Percentiles rank a stretch among this genome's conserved stretches.
These are phyloP conservation scores for Nicotiana otophora DNA, from an alignment of 257 asterid genomes.

Conservation along the genomic window DNA sequence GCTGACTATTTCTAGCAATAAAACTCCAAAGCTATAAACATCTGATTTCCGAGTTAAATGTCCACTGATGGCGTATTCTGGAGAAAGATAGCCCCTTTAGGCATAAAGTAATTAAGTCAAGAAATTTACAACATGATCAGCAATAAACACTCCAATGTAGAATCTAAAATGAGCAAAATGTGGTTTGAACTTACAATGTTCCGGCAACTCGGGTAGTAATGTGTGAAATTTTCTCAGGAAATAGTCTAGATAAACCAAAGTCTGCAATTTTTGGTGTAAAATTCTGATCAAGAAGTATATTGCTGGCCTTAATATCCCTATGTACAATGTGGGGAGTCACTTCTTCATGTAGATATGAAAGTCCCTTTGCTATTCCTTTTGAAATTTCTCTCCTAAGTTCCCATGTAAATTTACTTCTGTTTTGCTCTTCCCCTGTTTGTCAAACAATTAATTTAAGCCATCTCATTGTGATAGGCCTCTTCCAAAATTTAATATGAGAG, in stretches of 20 bases:
- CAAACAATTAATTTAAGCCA: not conserved
- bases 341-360: slow-evolving; percentile 65
- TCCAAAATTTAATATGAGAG: not conserved
- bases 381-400: slow-evolving; percentile 39
- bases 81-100: slow-evolving; percentile 70
- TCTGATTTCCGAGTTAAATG: slow-evolving; percentile 74
- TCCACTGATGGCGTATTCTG: slow-evolving; percentile 76
- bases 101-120: not conserved
- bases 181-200: slow-evolving; percentile 48
- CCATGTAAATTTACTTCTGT: slow-evolving; percentile 56
- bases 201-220: slow-evolving; percentile 86
- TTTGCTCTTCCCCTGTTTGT: slow-evolving; percentile 43
- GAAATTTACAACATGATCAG: not conserved
- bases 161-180: not conserved
- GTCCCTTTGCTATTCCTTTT: slow-evolving; percentile 57
- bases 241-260: slow-evolving; percentile 68
- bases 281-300: slow-evolving; percentile 56
- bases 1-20: not conserved
- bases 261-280: slow-evolving; percentile 63
- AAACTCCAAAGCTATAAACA: slow-evolving; percentile 24
- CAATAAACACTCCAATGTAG: not conserved
- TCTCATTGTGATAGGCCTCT: too few species aligned
- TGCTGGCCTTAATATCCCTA: slow-evolving; percentile 69
- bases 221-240: slow-evolving; percentile 44
- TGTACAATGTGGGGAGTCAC: slow-evolving; percentile 61